Conservation (phyloP, 371 early-diverging fungal species). For the Mucor plumbeus region DNA sequence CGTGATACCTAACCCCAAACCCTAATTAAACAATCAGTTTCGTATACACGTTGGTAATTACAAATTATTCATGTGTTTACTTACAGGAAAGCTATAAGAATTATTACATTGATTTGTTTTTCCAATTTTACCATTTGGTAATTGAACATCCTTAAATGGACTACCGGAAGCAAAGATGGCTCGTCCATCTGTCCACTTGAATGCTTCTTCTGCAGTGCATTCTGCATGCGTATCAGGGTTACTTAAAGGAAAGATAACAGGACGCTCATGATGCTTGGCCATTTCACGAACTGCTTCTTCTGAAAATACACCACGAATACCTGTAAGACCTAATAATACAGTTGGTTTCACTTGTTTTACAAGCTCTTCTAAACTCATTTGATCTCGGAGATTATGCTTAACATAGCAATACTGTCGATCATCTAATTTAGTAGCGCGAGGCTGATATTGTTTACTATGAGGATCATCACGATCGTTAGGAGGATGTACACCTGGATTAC, state of each 20-base stretch:
- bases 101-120: constrained; percentile 68
- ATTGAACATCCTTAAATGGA: constrained; percentile 56
- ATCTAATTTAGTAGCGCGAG: constrained; percentile 40
- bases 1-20: constrained; percentile 63
- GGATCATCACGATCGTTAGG: constrained; percentile 13
- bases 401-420: constrained; percentile 59
- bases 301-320: constrained; percentile 63
- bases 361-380: constrained; percentile 57
- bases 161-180: constrained; percentile 69
- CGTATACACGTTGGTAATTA: not conserved
- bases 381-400: constrained; percentile 58
- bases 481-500: constrained; percentile 47
- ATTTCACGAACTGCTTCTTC: constrained; percentile 60
- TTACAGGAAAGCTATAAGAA: constrained; percentile 62
- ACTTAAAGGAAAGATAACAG: constrained; percentile 67
- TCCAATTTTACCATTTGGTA: constrained; percentile 53
- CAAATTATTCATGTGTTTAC: not conserved
- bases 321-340: constrained; percentile 63
- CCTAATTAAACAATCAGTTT: constrained; percentile 23
- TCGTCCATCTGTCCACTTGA: constrained; percentile 63
- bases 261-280: constrained; percentile 61
- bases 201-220: constrained; percentile 68
- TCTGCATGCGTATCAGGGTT: constrained; percentile 71
- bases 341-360: constrained; percentile 66
- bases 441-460: constrained; percentile 14